Percentiles rank a stretch among this genome's conserved stretches.
phyloP scores from a whole-genome alignment of 441 rosid genomes.

The Erodium trifolium region DNA sequence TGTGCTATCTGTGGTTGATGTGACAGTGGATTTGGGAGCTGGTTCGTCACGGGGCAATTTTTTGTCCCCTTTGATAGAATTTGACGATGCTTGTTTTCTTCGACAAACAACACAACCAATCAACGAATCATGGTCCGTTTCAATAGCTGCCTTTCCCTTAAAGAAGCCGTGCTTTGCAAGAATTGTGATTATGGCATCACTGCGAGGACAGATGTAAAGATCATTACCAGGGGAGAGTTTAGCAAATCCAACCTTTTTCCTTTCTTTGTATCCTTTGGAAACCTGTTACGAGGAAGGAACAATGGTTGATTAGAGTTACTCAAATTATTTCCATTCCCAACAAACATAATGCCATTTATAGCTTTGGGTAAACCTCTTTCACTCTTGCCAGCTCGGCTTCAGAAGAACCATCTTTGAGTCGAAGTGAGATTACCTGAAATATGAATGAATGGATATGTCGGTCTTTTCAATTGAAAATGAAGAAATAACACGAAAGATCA shows the following conservation, averaged over 20 bases:
- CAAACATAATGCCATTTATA: not conserved
- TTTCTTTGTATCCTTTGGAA: slow-evolving; percentile 26
- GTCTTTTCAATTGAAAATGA: not conserved
- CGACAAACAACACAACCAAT: slow-evolving; percentile 35
- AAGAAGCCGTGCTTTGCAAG: slow-evolving; percentile 37
- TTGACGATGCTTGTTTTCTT: slow-evolving; percentile 17
- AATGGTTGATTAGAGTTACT: too few relatives aligned
- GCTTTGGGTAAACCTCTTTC: slow-evolving; percentile 23
- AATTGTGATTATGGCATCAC: slow-evolving; percentile 28
- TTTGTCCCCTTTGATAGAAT: slow-evolving; percentile 13
- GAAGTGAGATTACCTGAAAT: slow-evolving; percentile 30
- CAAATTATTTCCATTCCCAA: not conserved
- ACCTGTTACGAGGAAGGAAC: slow-evolving; percentile 17
- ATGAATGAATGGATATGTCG: not conserved
- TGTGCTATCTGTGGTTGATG: slow-evolving; percentile 12
- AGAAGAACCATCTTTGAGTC: slow-evolving; percentile 33
- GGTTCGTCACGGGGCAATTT: slow-evolving; percentile 4
- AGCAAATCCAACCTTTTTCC: slow-evolving; percentile 30
- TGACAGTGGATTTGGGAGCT: slow-evolving; percentile 9
- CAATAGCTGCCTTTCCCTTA: slow-evolving; percentile 30
- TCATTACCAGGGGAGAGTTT: slow-evolving; percentile 27
- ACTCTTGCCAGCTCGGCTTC: slow-evolving; percentile 25
- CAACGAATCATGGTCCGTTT: slow-evolving; percentile 25
- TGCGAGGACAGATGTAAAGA: slow-evolving; percentile 30
- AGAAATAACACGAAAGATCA: not conserved